These are phyloP conservation scores for Pythium apleroticum DNA, from an alignment of 352 stramenopile genomes.

Conservation along the genomic window DNA sequence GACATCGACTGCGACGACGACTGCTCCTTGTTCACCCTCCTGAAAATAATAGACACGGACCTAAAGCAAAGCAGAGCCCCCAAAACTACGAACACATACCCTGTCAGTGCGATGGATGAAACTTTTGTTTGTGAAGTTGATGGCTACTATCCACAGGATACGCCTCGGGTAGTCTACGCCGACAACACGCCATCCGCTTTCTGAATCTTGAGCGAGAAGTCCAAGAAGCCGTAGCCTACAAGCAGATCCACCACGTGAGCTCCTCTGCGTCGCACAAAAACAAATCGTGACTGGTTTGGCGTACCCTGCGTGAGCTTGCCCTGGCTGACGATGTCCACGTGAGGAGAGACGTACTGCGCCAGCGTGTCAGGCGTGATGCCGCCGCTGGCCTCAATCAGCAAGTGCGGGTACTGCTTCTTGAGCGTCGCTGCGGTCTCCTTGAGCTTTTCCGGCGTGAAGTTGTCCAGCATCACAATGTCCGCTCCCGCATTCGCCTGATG, in stretches of 20 bases:
- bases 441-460: slow-evolving; percentile 93
- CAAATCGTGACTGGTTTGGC: neutral
- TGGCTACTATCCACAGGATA: neutral
- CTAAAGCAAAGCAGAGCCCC: too few species aligned
- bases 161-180: slow-evolving; percentile 18
- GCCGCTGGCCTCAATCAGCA: slow-evolving; percentile 97
- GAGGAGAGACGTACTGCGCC: slow-evolving; percentile 89
- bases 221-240: slow-evolving; percentile 91
- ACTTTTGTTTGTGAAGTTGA: neutral
- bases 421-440: slow-evolving; percentile 91
- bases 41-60: too few species aligned
- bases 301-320: slow-evolving; percentile 96
- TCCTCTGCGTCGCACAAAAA: neutral
- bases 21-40: too few species aligned
- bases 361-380: slow-evolving; percentile 97
- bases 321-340: slow-evolving; percentile 97
- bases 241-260: neutral
- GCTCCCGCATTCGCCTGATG: slow-evolving; percentile 60
- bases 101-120: too few species aligned
- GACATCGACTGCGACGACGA: too few species aligned
- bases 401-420: slow-evolving; percentile 94
- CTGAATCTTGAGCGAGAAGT: slow-evolving; percentile 98
- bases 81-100: too few species aligned
- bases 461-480: slow-evolving; percentile 99
- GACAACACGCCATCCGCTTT: slow-evolving; percentile 69